A percentile compares a stretch with the other conserved stretches of the same genome.
phyloP scores from a whole-genome alignment of 2,329 filamentous ascomycete genomes.

The Clonostachys byssicola region DNA sequence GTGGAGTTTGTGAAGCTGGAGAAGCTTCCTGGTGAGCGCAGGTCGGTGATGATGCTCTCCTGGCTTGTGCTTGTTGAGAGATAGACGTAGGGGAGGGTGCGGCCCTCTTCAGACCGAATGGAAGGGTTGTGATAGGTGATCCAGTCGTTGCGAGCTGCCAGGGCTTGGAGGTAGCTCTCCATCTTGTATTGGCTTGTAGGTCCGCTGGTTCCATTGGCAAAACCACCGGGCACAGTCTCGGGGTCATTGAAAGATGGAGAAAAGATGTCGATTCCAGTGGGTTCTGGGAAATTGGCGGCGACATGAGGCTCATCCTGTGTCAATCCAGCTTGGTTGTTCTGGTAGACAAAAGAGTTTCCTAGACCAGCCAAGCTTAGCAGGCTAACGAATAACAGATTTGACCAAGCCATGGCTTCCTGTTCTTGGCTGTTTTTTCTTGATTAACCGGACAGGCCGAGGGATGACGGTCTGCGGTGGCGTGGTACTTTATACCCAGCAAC shows the following conservation, averaged over 20 bases:
- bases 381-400: slow-evolving; percentile 5
- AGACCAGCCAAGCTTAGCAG: slow-evolving; percentile 9
- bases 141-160: slow-evolving; percentile 12
- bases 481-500: too few relatives aligned
- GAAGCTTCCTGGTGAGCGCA: neutral
- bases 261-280: slow-evolving; percentile 11
- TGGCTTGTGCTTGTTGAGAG: slow-evolving; percentile 2
- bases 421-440: too few relatives aligned
- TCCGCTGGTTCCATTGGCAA: slow-evolving; percentile 18
- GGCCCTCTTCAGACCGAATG: slow-evolving; percentile 14
- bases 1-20: slow-evolving; percentile 5
- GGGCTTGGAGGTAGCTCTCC: slow-evolving; percentile 9
- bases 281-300: slow-evolving; percentile 12
- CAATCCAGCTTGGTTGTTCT: slow-evolving; percentile 14
- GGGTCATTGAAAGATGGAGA: slow-evolving; percentile 16
- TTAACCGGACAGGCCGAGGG: too few relatives aligned
- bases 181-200: slow-evolving; percentile 13
- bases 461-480: too few relatives aligned
- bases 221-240: slow-evolving; percentile 12
- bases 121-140: slow-evolving; percentile 11
- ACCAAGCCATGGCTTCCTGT: too few relatives aligned
- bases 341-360: slow-evolving; percentile 6
- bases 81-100: slow-evolving; percentile 12
- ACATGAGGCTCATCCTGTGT: slow-evolving; percentile 12
- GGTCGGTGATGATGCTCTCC: neutral